Conservation (phyloP, 2,329 filamentous ascomycete species). For the Hypoxylon sp. region DNA sequence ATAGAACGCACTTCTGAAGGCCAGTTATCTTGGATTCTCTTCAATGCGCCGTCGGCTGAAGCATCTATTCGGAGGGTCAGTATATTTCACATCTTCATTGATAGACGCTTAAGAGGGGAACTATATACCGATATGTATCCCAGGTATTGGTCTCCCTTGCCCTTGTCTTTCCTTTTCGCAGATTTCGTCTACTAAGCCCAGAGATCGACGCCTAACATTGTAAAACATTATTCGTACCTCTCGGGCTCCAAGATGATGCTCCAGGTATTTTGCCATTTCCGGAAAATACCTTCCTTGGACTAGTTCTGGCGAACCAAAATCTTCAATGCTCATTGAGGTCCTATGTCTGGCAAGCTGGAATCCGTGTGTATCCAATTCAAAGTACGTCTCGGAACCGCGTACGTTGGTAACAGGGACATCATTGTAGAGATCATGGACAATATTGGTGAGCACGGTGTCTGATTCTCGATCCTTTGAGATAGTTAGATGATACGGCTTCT, state of each 20-base stretch:
- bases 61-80: not conserved
- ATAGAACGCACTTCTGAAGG: not conserved
- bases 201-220: too few relatives aligned
- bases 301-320: not conserved
- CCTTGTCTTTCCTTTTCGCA: not conserved
- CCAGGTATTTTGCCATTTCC: not conserved
- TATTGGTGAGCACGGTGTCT: too few relatives aligned
- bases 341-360: not conserved
- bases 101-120: not conserved
- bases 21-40: not conserved
- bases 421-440: not conserved
- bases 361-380: not conserved
- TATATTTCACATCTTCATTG: not conserved
- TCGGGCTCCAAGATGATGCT: not conserved
- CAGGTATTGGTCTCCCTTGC: not conserved
- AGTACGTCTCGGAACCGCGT: not conserved
- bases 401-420: not conserved
- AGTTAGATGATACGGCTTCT: not conserved
- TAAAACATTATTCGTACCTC: too few relatives aligned
- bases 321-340: not conserved
- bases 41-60: not conserved
- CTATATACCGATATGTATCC: not conserved
- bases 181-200: too few relatives aligned
- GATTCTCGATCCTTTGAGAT: too few relatives aligned
- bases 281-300: not conserved